Conservation (phyloP, 768 basidiomycete genomes). For the Kwoniella sp. region DNA sequence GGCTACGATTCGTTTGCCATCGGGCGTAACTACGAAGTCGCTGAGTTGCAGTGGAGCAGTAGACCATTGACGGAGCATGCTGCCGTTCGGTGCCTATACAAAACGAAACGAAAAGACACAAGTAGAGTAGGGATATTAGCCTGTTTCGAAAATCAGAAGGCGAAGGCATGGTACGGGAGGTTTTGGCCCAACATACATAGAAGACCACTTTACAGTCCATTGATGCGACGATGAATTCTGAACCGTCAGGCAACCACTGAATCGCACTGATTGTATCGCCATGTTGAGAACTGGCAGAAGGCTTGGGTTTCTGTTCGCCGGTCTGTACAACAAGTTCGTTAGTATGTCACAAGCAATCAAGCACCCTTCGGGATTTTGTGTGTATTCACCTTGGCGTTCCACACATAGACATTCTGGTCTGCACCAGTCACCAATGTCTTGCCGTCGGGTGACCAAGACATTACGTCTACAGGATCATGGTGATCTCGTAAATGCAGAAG, state of each 20-base stretch:
- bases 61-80: slow-evolving; percentile 69
- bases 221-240: slow-evolving; percentile 84
- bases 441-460: slow-evolving; percentile 94
- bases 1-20: slow-evolving; percentile 79
- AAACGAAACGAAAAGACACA: background rate
- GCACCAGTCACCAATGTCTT: slow-evolving; percentile 77
- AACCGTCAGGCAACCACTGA: slow-evolving; percentile 83
- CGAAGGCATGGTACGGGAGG: too few species aligned
- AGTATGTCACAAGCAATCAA: too few species aligned
- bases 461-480: slow-evolving; percentile 69
- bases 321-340: slow-evolving; percentile 17
- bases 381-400: slow-evolving; percentile 75
- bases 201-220: slow-evolving; percentile 70
- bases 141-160: too few species aligned
- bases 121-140: too few species aligned
- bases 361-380: background rate
- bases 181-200: slow-evolving; percentile 59
- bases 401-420: slow-evolving; percentile 80
- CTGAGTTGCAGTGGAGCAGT: slow-evolving; percentile 75
- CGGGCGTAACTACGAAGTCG: slow-evolving; percentile 83
- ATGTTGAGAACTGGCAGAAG: slow-evolving; percentile 58
- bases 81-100: slow-evolving; percentile 72
- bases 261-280: slow-evolving; percentile 81
- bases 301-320: slow-evolving; percentile 25
- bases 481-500: slow-evolving; percentile 67